These are phyloP conservation scores for Narthecium ossifragum DNA, from an alignment of 106 monocot species.

Conservation along the genomic window DNA sequence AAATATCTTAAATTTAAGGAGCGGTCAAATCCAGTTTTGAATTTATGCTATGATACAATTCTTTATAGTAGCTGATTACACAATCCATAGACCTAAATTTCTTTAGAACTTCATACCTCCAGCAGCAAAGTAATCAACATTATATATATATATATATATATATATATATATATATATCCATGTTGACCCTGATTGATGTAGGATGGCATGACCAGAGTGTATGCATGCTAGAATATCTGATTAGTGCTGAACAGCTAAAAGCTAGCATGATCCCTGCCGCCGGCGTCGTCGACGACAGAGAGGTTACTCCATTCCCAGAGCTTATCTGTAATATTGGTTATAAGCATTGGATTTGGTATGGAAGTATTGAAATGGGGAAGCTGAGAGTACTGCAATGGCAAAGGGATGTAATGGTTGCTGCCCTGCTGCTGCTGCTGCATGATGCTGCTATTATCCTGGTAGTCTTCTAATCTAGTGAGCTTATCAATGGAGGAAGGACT, in stretches of 20 bases:
- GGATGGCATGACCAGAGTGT: too few species aligned
- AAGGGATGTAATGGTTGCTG: constrained; percentile 8
- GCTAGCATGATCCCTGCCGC: constrained; percentile 22
- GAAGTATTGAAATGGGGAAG: constrained; percentile 4
- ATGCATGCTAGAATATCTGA: too few species aligned
- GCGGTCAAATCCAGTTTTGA: too few species aligned
- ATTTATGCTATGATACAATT: too few species aligned
- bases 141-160: neutral
- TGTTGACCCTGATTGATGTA: too few species aligned
- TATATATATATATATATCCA: neutral
- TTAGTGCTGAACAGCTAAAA: constrained; percentile 3
- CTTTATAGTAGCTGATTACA: too few species aligned
- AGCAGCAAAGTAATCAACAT: neutral
- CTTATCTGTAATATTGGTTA: constrained; percentile 38
- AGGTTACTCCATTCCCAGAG: constrained; percentile 55
- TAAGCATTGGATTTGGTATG: constrained; percentile 14
- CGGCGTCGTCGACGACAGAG: constrained; percentile 17
- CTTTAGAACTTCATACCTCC: neutral
- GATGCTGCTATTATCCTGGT: constrained; percentile 6
- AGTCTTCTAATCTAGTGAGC: constrained; percentile 22
- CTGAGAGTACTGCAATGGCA: constrained; percentile 4
- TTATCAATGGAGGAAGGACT: constrained; percentile 38
- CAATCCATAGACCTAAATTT: too few species aligned
- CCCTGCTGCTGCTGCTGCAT: too few species aligned
- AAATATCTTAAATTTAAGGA: too few species aligned